Conservation (phyloP, 2,329 filamentous ascomycete genomes). For the Talaromyces sp. region DNA sequence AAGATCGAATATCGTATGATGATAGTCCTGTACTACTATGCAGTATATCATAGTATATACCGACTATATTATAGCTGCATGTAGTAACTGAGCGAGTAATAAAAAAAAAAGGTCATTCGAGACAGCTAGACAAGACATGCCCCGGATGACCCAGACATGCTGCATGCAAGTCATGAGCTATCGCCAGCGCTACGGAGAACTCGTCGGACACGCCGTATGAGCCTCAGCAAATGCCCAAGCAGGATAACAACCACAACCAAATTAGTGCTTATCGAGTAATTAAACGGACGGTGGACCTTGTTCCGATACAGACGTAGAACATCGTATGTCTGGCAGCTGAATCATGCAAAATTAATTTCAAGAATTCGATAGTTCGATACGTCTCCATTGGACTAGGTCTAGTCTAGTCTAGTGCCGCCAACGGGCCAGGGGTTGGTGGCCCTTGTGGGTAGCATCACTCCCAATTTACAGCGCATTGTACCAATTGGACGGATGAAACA, state of each 20-base stretch:
- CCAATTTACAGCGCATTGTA: neutral
- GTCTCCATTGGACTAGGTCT: neutral
- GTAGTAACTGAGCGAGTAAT: neutral
- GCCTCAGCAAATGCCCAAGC: neutral
- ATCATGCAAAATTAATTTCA: neutral
- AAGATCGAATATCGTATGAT: neutral
- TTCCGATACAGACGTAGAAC: neutral
- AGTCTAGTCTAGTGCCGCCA: neutral
- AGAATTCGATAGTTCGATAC: constrained; percentile 1
- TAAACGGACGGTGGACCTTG: neutral
- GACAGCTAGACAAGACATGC: neutral
- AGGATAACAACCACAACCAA: neutral
- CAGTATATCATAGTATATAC: neutral
- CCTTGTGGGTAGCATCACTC: neutral
- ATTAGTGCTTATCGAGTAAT: neutral
- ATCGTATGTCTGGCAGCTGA: neutral
- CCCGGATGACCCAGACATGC: neutral
- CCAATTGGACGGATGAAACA: neutral
- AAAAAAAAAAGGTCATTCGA: neutral
- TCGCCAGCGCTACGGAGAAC: neutral
- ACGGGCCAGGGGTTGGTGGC: neutral
- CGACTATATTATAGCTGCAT: no score
- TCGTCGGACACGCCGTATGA: neutral
- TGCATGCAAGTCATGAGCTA: neutral
- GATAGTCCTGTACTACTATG: neutral